Conservation (phyloP, 805 yeast genomes). For the Danielia oregonensis region DNA sequence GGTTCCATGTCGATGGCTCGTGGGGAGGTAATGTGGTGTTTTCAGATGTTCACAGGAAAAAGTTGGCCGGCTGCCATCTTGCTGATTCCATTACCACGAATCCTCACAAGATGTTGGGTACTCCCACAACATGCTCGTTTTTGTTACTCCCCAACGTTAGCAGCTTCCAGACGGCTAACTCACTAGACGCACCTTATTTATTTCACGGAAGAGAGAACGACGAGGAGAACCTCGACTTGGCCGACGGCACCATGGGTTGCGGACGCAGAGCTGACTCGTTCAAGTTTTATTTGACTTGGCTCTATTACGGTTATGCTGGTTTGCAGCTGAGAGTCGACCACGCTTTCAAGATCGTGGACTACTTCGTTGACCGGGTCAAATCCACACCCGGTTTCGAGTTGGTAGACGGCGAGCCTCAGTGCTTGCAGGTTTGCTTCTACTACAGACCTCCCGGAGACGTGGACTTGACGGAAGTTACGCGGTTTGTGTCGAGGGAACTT, state of each 20-base stretch:
- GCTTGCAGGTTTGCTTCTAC: conserved; percentile 81
- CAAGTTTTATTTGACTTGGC: conserved; percentile 77
- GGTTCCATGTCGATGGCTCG: conserved; percentile 87
- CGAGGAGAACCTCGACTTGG: conserved; percentile 68
- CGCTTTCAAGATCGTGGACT: conserved; percentile 62
- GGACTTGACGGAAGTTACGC: conserved; percentile 49
- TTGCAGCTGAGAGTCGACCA: conserved; percentile 66
- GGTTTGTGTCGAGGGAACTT: conserved; percentile 56
- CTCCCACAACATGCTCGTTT: conserved; percentile 74
- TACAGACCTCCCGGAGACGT: conserved; percentile 43
- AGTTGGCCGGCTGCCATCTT: conserved; percentile 54
- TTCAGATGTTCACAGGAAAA: conserved; percentile 42
- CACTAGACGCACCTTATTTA: conserved; percentile 74
- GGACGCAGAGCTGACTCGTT: conserved; percentile 82
- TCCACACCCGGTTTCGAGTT: conserved; percentile 46
- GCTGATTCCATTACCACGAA: conserved; percentile 79
- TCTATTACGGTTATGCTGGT: conserved; percentile 71
- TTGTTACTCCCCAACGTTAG: conserved; percentile 66
- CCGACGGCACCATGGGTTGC: conserved; percentile 90
- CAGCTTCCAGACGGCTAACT: conserved; percentile 66
- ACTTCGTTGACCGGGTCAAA: conserved; percentile 48
- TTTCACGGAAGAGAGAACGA: conserved; percentile 57
- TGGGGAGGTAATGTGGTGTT: conserved; percentile 89
- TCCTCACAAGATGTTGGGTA: conserved; percentile 89
- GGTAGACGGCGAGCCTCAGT: conserved; percentile 61